Base-by-base conservation (phyloP, 1,139 yeast genomes). In the Maudiozyma humilis region DNA sequence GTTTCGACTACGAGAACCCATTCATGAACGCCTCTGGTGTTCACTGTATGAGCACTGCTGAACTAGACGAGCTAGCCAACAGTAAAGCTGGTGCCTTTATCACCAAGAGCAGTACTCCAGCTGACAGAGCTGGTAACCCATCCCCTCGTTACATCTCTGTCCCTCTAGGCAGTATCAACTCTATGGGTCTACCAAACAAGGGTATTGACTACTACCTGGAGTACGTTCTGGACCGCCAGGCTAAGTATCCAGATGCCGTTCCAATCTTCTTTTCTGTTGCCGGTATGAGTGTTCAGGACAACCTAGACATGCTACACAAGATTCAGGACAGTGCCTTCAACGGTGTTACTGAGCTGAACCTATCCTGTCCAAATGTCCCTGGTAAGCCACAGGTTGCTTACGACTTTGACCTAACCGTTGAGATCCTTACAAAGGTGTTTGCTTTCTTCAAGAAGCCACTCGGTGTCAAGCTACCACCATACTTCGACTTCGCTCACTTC, bases 361-460 rank as follows among this genome's bases (percentile, higher is more conserved):
- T 56, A 30, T 57, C 62, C 2, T 57, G 62, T 43, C 62, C 62
- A 14, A 57, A 57, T 39, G 61, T 57, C 17, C 61, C 62, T n/a
- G 62, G 62, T 32, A 56, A 57, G 42, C 62, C 62, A 33, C 84
- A 81, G 55, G 81, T 85, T 0, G 79, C 78, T 16, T 65, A 81
- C 25, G 76, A 75, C 30, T 73, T 77, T 40, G 75, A 73, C 13
- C 56, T 78, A 15, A 69, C 85, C 0, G 66, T 72, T 39, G 64
- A 68, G 27, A 68, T 85, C 19, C 60, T 86, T 40, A 62, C 66
- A 5, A 60, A 63, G 4, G 62, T 84, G 1, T 57, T 58, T 39
- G 36, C 46, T 4, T 56, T 57, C 42, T 57, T 55, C 45, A 52
- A 47, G 36, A 57, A 57, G 43, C 62, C 61, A 15, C 43, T 57